Percentiles rank a stretch among this genome's conserved stretches.
Evolutionary conservation across 1,284 basidiomycete genomes (phyloP).

Genomic region (Moesziomyces sp.): DNA sequence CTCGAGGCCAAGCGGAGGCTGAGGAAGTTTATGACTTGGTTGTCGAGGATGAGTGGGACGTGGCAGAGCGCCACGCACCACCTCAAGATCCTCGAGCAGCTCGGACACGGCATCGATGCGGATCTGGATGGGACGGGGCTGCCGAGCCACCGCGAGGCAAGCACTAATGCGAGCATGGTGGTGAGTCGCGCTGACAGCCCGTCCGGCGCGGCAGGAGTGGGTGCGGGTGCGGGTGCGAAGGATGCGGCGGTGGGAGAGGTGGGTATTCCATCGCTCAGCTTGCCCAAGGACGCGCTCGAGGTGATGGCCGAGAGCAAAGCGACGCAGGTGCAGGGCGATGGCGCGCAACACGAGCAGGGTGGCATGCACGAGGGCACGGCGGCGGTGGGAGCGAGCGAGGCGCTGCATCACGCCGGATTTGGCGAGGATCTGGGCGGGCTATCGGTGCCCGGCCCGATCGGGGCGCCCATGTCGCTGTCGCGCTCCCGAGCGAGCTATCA

Average conservation of each 20-base stretch:
- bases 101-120: slow-evolving; percentile 48
- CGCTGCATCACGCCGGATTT: slow-evolving; percentile 4
- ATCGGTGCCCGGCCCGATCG: slow-evolving; percentile 39
- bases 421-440: slow-evolving; percentile 8
- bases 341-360: background rate
- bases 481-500: slow-evolving; percentile 21
- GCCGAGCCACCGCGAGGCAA: slow-evolving; percentile 27
- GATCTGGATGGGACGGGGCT: slow-evolving; percentile 46
- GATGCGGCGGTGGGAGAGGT: slow-evolving; percentile 2
- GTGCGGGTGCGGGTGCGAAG: slow-evolving; percentile 8
- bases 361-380: background rate
- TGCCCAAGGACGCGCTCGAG: slow-evolving; percentile 9
- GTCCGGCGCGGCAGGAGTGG: background rate
- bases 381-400: background rate
- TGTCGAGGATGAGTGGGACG: slow-evolving; percentile 43
- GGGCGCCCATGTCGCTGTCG: slow-evolving; percentile 39
- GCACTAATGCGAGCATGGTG: slow-evolving; percentile 4
- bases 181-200: slow-evolving; percentile 29
- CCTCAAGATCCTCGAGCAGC: slow-evolving; percentile 48
- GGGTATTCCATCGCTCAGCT: slow-evolving; percentile 3
- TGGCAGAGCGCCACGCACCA: slow-evolving; percentile 47
- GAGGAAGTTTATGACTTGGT: slow-evolving; percentile 48
- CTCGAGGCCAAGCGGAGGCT: slow-evolving; percentile 49
- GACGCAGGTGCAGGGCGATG: background rate
- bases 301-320: background rate